These are phyloP conservation scores for Backusella luteola DNA, from an alignment of 192 early-diverging fungal genomes.

Conservation along the genomic window DNA sequence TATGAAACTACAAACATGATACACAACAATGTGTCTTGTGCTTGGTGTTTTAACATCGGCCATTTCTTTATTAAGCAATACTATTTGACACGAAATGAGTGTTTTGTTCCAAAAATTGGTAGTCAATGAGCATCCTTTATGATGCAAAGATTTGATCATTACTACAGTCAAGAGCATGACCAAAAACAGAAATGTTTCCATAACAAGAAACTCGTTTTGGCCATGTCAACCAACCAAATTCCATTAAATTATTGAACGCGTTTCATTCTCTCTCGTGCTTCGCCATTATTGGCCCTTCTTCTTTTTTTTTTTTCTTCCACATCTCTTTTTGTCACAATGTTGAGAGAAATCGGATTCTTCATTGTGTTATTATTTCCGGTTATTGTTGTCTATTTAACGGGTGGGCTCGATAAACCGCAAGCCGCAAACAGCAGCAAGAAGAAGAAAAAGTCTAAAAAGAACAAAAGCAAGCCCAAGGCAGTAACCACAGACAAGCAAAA, in stretches of 20 bases:
- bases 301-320: neutral
- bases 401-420: neutral
- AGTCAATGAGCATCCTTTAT: no score
- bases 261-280: neutral
- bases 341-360: conserved; percentile 22
- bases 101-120: no score
- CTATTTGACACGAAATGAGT: no score
- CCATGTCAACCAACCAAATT: neutral
- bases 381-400: neutral
- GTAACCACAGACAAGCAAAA: neutral
- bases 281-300: neutral
- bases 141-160: no score
- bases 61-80: no score
- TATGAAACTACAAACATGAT: no score
- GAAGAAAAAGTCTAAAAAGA: conserved; percentile 9
- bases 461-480: neutral
- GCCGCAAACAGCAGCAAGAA: conserved; percentile 26
- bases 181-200: neutral
- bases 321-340: conserved; percentile 8
- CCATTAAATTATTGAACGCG: neutral
- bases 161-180: no score
- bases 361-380: conserved; percentile 22
- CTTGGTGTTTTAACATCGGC: no score
- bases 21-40: no score
- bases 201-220: neutral